These are phyloP conservation scores for Ceratocystis destructans DNA, from an alignment of 2,329 filamentous ascomycete genomes.

Conservation along the genomic window DNA sequence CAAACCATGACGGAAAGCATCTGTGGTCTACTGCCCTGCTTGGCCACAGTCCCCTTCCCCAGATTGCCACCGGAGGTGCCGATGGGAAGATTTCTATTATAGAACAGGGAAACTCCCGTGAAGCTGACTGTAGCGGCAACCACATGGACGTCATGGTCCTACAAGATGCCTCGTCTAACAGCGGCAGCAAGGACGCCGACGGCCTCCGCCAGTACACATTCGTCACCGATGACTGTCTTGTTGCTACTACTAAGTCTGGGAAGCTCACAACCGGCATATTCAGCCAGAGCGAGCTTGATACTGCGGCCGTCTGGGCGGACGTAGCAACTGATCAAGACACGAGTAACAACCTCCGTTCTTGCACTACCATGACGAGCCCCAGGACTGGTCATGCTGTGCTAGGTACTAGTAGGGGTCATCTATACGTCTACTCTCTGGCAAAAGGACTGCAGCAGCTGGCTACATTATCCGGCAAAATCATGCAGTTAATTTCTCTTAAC, in stretches of 20 bases:
- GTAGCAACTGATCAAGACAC: slow-evolving; percentile 27
- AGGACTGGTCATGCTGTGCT: slow-evolving; percentile 31
- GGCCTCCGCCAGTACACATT: slow-evolving; percentile 51
- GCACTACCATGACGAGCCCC: slow-evolving; percentile 35
- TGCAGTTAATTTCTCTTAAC: slow-evolving; percentile 33
- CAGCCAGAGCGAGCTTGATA: slow-evolving; percentile 32
- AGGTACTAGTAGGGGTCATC: slow-evolving; percentile 35
- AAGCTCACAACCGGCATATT: slow-evolving; percentile 29
- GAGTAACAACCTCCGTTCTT: slow-evolving; percentile 31
- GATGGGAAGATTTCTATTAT: slow-evolving; percentile 56
- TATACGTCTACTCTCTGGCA: slow-evolving; percentile 33
- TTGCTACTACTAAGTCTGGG: slow-evolving; percentile 48
- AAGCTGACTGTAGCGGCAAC: not conserved
- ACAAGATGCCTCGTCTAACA: slow-evolving; percentile 7
- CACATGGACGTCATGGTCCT: slow-evolving; percentile 17
- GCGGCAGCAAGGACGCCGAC: slow-evolving; percentile 23
- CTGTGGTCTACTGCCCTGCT: slow-evolving; percentile 59
- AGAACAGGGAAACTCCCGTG: slow-evolving; percentile 20
- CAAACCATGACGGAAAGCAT: slow-evolving; percentile 72
- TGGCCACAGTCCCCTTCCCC: slow-evolving; percentile 25
- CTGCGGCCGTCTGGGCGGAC: slow-evolving; percentile 31
- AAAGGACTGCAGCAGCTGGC: slow-evolving; percentile 27
- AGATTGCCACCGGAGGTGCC: slow-evolving; percentile 65
- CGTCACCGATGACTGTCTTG: slow-evolving; percentile 36
- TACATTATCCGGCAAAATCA: slow-evolving; percentile 35